Percentiles rank a stretch among this genome's conserved stretches.
Evolutionary conservation across 495 filamentous ascomycete genomes (phyloP).

Genomic region (Penicillium bovifimosum): DNA sequence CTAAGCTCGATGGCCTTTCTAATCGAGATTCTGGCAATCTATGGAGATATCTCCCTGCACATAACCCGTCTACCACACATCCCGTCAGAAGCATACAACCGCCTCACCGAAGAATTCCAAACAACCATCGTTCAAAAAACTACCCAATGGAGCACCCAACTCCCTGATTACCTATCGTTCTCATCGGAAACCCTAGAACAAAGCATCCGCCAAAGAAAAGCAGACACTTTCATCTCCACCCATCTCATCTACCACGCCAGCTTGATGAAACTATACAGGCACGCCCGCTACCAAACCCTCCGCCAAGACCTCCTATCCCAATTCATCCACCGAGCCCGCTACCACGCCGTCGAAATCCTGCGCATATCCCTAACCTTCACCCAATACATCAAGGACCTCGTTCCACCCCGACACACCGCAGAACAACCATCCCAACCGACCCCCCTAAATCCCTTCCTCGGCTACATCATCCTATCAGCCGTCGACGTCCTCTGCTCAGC

Average conservation of each 20-base stretch:
- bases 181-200: constrained; percentile 46
- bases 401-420: constrained; percentile 14
- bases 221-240: constrained; percentile 51
- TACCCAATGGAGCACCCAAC: constrained; percentile 41
- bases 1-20: constrained; percentile 56
- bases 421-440: constrained; percentile 13
- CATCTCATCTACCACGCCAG: constrained; percentile 59
- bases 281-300: constrained; percentile 42
- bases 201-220: constrained; percentile 40
- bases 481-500: constrained; percentile 44
- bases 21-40: constrained; percentile 55
- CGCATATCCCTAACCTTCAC: constrained; percentile 26
- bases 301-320: constrained; percentile 25
- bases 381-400: constrained; percentile 21
- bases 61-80: constrained; percentile 51
- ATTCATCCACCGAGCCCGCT: constrained; percentile 35
- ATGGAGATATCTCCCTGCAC: constrained; percentile 57
- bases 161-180: constrained; percentile 45
- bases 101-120: constrained; percentile 47
- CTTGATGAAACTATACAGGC: constrained; percentile 57
- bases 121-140: constrained; percentile 42
- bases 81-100: constrained; percentile 35
- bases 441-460: constrained; percentile 39
- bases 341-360: constrained; percentile 41
- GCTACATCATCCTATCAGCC: constrained; percentile 41